Evolutionary conservation across 1,139 yeast genomes (phyloP).

Genomic region (Petasospora fabianii): DNA sequence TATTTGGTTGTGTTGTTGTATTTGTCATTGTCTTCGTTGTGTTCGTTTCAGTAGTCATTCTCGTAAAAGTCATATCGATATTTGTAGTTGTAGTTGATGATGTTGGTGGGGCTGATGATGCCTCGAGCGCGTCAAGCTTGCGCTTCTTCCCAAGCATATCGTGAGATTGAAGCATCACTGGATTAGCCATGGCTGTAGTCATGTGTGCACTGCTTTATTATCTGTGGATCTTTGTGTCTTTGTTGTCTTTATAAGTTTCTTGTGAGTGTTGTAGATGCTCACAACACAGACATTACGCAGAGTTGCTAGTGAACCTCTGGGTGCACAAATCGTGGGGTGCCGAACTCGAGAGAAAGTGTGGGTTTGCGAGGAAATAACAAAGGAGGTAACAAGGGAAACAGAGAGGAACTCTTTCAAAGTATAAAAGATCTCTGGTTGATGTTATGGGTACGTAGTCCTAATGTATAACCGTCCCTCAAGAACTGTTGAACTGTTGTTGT

Average conservation of each 20-base stretch:
- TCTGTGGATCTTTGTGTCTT: background rate
- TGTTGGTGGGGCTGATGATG: background rate
- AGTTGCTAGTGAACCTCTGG: background rate
- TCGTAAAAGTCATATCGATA: too few relatives aligned
- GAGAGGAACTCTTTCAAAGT: too few relatives aligned
- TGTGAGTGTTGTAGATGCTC: background rate
- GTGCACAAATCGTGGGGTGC: background rate
- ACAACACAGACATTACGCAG: background rate
- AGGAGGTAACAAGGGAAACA: too few relatives aligned
- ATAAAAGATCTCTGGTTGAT: too few relatives aligned
- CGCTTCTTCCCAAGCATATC: slow-evolving; percentile 8
- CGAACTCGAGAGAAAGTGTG: background rate
- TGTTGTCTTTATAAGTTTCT: background rate
- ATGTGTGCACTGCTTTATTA: background rate
- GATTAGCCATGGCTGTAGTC: slow-evolving; percentile 1
- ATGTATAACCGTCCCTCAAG: too few relatives aligned
- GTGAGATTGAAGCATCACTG: slow-evolving; percentile 1
- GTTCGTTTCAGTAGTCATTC: too few relatives aligned
- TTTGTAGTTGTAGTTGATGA: slow-evolving; percentile 3
- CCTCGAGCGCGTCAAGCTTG: slow-evolving; percentile 4
- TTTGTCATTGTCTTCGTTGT: too few relatives aligned
- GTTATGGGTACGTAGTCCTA: too few relatives aligned
- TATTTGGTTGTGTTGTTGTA: too few relatives aligned
- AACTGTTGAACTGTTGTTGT: too few relatives aligned
- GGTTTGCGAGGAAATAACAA: too few relatives aligned